Evolutionary conservation across 306 rosid species (phyloP), one percentile per base, ranked within the genome.

Genomic region (Quercus robur): DNA sequence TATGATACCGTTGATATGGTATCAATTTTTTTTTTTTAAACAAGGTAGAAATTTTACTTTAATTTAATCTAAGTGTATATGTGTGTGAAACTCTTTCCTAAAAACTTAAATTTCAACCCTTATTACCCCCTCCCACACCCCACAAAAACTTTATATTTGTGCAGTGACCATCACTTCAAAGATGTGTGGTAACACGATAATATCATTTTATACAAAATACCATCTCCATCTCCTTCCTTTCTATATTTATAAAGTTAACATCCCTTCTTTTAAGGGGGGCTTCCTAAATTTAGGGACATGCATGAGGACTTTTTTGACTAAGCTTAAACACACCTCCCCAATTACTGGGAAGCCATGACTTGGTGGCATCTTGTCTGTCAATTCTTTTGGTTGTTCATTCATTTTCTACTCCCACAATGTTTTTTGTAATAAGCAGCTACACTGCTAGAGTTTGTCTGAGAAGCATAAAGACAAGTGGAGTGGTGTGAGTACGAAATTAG

Each of bases 51-150:
- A 8, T 41, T 41, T 38, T 2, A 38, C 10, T 6, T 0, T 33
- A 35, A 35, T 0, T 5, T 35, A 35, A 6, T 35, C 9, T 38
- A 38, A 38, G 0, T 7, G 11, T 38, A 7, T 38, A 7, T 7
- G 0, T 38, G 0, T 38, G 0, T 38, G 0, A 7, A 38, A 0
- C 3, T 38, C 3, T 0, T 7, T 35, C 0, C 0, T 35, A 1
- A 2, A 35, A 0, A 35, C 9, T 35, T 35, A 1, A 35, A 35
- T 35, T 35, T 1, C 9, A 41, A 1, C 46, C 46, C 11, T 41
- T 41, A 41, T 41, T 41, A 41, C 46, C 46, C 3, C 11, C 3
- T 8, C 3, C 0, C 11, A 7, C 11, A 2, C 12, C 46, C 3
- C 3, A 8, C 0, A 41, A 41, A 41, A 41, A 8, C 3, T 41